Conservation (phyloP, 2,329 filamentous ascomycete genomes). For the Onygena corvina region DNA sequence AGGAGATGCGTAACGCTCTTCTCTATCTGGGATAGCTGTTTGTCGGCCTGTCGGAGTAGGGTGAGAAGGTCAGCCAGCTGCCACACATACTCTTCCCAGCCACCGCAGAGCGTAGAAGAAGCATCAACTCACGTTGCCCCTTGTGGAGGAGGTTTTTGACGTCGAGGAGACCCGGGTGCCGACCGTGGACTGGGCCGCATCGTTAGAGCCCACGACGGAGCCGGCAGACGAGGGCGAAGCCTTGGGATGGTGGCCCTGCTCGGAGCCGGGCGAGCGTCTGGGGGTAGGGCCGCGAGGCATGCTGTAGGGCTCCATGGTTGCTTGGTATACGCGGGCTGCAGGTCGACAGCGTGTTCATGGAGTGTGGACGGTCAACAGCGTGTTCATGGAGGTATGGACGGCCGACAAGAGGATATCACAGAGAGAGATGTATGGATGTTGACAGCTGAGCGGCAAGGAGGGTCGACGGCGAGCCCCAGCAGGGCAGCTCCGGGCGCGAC, state of each 20-base stretch:
- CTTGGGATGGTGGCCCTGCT: conserved; percentile 33
- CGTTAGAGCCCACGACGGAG: conserved; percentile 14
- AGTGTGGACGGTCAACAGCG: too few species aligned
- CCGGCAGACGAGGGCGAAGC: neutral
- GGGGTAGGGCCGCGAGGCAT: conserved; percentile 36
- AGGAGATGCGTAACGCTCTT: conserved; percentile 97
- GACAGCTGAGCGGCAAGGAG: too few species aligned
- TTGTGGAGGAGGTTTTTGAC: conserved; percentile 49
- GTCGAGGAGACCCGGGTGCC: conserved; percentile 54
- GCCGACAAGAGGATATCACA: too few species aligned
- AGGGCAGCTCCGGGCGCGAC: too few species aligned
- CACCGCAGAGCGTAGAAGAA: neutral
- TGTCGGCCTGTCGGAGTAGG: conserved; percentile 43
- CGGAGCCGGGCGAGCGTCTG: conserved; percentile 52
- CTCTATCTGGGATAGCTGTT: conserved; percentile 89
- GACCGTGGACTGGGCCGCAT: conserved; percentile 30
- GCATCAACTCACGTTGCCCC: conserved; percentile 41
- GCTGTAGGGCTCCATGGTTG: conserved; percentile 5
- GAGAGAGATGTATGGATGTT: too few species aligned
- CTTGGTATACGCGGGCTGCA: neutral
- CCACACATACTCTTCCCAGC: neutral
- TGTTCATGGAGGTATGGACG: too few species aligned
- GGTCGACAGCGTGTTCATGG: neutral
- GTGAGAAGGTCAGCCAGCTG: conserved; percentile 15
- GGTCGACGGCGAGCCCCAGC: too few species aligned